Conservation (phyloP, 345 rosid genomes). For the Abelmoschus esculentus region DNA sequence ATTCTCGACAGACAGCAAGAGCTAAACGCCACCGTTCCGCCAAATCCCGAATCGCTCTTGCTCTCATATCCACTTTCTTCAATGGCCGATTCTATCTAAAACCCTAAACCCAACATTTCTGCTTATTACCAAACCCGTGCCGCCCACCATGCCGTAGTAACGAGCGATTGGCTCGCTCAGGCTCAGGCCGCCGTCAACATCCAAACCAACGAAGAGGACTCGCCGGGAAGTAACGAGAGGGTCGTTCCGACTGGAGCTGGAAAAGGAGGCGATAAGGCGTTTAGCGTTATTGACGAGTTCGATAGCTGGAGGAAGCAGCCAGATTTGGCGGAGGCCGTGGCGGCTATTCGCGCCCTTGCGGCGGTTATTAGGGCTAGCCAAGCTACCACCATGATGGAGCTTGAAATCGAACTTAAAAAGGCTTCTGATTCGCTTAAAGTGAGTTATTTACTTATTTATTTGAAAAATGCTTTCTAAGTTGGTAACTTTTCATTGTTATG, state of each 20-base stretch:
- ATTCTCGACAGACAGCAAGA: conserved; percentile 46
- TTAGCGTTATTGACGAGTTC: conserved; percentile 76
- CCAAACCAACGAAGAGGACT: conserved; percentile 15
- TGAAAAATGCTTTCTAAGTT: neutral
- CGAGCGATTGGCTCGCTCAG: conserved; percentile 80
- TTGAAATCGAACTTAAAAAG: conserved; percentile 83
- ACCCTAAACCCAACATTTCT: conserved; percentile 39
- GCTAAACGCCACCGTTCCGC: conserved; percentile 22
- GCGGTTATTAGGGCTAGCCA: conserved; percentile 70
- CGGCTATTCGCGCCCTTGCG: conserved; percentile 67
- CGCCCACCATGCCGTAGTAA: conserved; percentile 77
- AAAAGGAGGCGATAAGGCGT: conserved; percentile 26
- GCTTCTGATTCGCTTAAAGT: conserved; percentile 91
- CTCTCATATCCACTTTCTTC: conserved; percentile 32
- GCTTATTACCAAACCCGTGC: conserved; percentile 93
- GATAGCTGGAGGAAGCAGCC: conserved; percentile 85
- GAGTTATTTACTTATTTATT: conserved; percentile 6
- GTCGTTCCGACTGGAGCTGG: neutral
- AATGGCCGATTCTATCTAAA: conserved; percentile 44
- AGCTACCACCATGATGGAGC: conserved; percentile 97
- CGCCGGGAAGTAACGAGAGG: neutral
- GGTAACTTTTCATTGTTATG: neutral
- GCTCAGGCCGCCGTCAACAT: conserved; percentile 49
- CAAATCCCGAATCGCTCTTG: conserved; percentile 24
- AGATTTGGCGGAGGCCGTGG: conserved; percentile 93